Evolutionary conservation across 2,329 filamentous ascomycete genomes (phyloP), one percentile per base, ranked within the genome.

Genomic region (Monosporascus sp.): DNA sequence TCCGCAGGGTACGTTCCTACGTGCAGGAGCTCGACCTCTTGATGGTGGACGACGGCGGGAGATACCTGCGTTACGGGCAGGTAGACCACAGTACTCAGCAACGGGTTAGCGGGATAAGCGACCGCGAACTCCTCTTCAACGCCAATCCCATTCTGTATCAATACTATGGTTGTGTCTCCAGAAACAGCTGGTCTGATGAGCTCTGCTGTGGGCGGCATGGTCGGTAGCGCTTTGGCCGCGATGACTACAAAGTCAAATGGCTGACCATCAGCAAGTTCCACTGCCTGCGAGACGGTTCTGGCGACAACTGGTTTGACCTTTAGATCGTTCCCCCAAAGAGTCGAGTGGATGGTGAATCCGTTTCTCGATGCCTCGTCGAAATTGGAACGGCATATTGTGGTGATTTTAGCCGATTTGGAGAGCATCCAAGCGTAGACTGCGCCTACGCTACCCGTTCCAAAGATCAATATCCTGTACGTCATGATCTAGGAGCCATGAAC

Each of bases 81-180:
- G 59, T 84, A 82, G 20, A 77, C 74, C 1, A 81, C 78, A 50
- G 72, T 72, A 57, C 75, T 80, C 28, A 84, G 63, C 24, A 84
- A 65, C 2, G 78, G 73, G 54, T 78, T 81, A 1, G 63, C 49
- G 0, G 79, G 78, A 56, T 77, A 83, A 5, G 68, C 64, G 1
- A 55, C 51, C 0, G 62, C 63, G 52, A 78, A 80, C 50, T 78
- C 75, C 3, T 75, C 70, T 62, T 84, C 81, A 54, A 83, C 79
- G 7, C 70, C 73, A 50, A 84, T 75, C 15, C 81, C 81, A 58
- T 84, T 84, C 59, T 84, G 80, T 35, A 82, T 67, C 7, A 84
- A 71, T n/a, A 78, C 78, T 43, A 84, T 76, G 6, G 73, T 70
- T 0, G 79, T 82, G 15, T 37, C 54, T 8, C 51, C 58, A 15